Evolutionary conservation across 495 filamentous ascomycete species (phyloP).

Genomic region (Friedmanniomyces simplex): DNA sequence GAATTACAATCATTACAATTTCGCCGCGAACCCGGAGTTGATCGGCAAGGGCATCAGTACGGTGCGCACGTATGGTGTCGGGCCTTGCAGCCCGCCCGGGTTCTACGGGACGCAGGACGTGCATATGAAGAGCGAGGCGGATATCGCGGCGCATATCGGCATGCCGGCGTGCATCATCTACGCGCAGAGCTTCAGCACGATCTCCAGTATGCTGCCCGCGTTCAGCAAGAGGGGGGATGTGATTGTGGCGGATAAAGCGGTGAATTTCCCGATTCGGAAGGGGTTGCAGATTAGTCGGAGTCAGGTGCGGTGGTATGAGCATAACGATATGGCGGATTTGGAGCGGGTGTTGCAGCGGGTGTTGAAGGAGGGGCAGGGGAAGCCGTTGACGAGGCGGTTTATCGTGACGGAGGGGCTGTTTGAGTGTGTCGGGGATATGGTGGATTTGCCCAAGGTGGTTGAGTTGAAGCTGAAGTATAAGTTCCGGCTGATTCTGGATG

Average conservation of each 20-base stretch:
- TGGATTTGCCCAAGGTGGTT: conserved; percentile 73
- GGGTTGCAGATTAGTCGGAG: conserved; percentile 88
- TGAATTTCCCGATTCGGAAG: conserved; percentile 88
- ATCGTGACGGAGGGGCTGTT: conserved; percentile 95
- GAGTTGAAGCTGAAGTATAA: conserved; percentile 91
- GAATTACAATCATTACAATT: conserved; percentile 94
- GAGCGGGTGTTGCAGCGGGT: conserved; percentile 78
- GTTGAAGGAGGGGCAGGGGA: conserved; percentile 73
- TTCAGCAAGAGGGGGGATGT: conserved; percentile 97
- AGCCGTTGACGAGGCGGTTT: conserved; percentile 84
- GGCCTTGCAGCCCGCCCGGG: conserved; percentile 88
- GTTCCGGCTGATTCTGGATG: conserved; percentile 93
- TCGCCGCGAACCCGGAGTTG: conserved; percentile 78
- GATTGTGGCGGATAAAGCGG: conserved; percentile 92
- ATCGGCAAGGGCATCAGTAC: conserved; percentile 92
- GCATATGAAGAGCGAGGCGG: conserved; percentile 90
- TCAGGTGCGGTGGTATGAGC: conserved; percentile 85
- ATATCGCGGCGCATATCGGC: conserved; percentile 82
- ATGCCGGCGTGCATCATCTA: conserved; percentile 85
- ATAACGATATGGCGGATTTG: conserved; percentile 91
- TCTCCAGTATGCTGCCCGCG: conserved; percentile 84
- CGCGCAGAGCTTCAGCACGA: conserved; percentile 88
- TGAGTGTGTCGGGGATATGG: conserved; percentile 79
- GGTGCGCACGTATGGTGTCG: conserved; percentile 88
- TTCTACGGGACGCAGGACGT: conserved; percentile 99